These are phyloP conservation scores for Cylindrodendrum hubeiense DNA, from an alignment of 2,329 filamentous ascomycete genomes.

Conservation along the genomic window DNA sequence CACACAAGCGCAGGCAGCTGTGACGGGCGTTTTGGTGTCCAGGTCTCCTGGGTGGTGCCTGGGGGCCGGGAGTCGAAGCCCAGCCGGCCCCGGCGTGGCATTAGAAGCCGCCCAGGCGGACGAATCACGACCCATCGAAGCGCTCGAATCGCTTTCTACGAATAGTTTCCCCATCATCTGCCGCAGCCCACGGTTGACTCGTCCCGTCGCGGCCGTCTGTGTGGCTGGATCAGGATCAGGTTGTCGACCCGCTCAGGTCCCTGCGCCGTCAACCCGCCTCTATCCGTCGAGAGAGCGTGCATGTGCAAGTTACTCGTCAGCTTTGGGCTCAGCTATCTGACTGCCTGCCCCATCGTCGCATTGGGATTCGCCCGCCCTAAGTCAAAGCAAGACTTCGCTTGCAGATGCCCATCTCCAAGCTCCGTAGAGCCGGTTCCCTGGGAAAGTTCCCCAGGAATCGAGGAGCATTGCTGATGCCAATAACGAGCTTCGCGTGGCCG, in stretches of 20 bases:
- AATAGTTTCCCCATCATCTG: constrained; percentile 11
- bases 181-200: background rate
- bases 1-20: constrained; percentile 6
- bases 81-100: constrained; percentile 9
- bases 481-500: background rate
- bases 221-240: constrained; percentile 28
- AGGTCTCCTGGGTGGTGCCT: constrained; percentile 9
- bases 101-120: background rate
- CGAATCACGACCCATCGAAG: constrained; percentile 16
- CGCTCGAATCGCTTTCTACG: constrained; percentile 17
- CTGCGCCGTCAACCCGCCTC: constrained; percentile 13
- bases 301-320: constrained; percentile 17
- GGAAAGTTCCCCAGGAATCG: background rate
- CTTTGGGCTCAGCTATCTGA: constrained; percentile 3
- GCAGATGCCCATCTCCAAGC: background rate
- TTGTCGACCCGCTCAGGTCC: constrained; percentile 26
- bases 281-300: background rate
- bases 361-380: constrained; percentile 22
- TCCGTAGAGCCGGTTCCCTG: background rate
- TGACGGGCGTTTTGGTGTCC: constrained; percentile 2
- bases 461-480: background rate
- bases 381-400: constrained; percentile 18
- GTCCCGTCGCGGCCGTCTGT: constrained; percentile 10
- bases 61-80: constrained; percentile 18
- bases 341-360: background rate